Percentiles rank a stretch among this genome's conserved stretches.
Evolutionary conservation across 192 early-diverging fungal species (phyloP).

Genomic region (Coemansia furcata): DNA sequence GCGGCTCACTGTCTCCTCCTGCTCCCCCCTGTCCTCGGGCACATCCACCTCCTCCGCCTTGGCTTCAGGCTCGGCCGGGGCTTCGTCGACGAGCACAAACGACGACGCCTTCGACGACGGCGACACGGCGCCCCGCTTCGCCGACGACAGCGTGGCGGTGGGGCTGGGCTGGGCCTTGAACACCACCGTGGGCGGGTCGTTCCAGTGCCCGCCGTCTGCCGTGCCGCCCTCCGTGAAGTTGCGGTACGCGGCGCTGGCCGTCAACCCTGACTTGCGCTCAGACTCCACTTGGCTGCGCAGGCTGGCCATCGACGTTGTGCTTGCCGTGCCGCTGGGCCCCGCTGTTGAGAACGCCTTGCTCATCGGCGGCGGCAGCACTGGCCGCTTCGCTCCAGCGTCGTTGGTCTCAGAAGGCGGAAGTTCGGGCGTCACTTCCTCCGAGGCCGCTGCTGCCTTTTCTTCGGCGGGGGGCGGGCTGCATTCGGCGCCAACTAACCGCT

Average conservation of each 20-base stretch:
- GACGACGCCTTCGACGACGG: slow-evolving; percentile 14
- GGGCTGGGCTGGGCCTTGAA: slow-evolving; percentile 25
- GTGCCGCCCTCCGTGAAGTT: slow-evolving; percentile 45
- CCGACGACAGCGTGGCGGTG: not conserved
- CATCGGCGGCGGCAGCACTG: slow-evolving; percentile 12
- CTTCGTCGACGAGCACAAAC: slow-evolving; percentile 27
- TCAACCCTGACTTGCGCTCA: slow-evolving; percentile 17
- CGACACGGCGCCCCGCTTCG: not conserved
- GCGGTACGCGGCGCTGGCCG: slow-evolving; percentile 27
- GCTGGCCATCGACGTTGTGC: slow-evolving; percentile 22
- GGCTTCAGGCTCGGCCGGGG: slow-evolving; percentile 1
- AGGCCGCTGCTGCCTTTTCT: slow-evolving; percentile 12
- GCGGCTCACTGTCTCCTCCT: not conserved
- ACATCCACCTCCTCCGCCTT: not conserved
- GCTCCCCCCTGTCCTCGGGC: slow-evolving; percentile 18
- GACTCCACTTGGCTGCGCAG: slow-evolving; percentile 25
- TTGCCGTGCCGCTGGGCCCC: not conserved
- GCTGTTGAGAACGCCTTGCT: not conserved
- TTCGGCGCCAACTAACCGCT: slow-evolving; percentile 3
- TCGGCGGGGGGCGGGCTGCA: not conserved
- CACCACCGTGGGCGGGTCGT: slow-evolving; percentile 49
- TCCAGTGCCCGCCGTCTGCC: slow-evolving; percentile 54
- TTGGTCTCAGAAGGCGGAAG: not conserved
- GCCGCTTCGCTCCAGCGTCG: not conserved
- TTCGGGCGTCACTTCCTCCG: not conserved